phyloP scores from a whole-genome alignment of 176 grass and related monocot species.

The Carex littledalei region DNA sequence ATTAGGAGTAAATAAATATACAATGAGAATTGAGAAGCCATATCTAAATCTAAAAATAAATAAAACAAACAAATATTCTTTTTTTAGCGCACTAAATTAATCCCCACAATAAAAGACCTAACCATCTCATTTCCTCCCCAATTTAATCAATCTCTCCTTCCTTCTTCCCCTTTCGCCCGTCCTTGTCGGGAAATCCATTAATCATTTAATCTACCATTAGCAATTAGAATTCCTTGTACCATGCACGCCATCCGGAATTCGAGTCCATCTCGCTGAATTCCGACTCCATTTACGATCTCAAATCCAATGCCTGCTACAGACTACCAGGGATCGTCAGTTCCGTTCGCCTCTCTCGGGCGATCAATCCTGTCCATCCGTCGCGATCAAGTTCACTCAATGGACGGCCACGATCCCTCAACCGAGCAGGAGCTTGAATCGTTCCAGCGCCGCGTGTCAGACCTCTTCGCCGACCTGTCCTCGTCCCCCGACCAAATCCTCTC shows the following conservation, averaged over 20 bases:
- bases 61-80: slow-evolving; percentile 2
- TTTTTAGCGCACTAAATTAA: background rate
- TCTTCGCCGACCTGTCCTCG: slow-evolving; percentile 38
- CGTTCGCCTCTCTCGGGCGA: slow-evolving; percentile 64
- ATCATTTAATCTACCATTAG: background rate
- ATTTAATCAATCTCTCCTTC: background rate
- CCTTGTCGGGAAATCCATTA: background rate
- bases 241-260: slow-evolving; percentile 1
- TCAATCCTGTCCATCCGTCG: slow-evolving; percentile 55
- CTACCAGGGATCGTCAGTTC: slow-evolving; percentile 51
- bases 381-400: slow-evolving; percentile 44
- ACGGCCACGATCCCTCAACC: background rate
- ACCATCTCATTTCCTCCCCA: background rate
- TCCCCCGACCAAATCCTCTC: slow-evolving; percentile 37
- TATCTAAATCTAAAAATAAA: background rate
- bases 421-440: slow-evolving; percentile 56
- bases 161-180: background rate
- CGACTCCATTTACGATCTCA: slow-evolving; percentile 1
- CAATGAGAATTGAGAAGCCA: background rate
- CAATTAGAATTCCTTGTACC: background rate
- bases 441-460: slow-evolving; percentile 45
- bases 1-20: background rate
- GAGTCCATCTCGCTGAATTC: background rate
- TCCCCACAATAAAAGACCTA: background rate
- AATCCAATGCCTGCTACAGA: slow-evolving; percentile 79